Evolutionary conservation across 176 grass and related monocot species (phyloP).

Genomic region (Avena atlantica): DNA sequence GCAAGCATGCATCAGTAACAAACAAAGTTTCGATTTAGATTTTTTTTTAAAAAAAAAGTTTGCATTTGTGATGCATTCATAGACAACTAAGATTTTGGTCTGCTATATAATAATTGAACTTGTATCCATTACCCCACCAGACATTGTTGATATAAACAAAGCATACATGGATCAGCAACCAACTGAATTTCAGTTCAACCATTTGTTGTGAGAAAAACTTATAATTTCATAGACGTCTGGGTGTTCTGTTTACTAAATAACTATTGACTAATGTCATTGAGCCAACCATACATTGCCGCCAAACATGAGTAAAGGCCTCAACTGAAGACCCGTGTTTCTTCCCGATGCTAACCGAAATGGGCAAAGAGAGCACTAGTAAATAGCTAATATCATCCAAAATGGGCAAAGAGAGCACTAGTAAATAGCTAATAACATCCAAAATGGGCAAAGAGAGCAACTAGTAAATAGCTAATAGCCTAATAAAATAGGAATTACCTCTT

Average conservation of each 20-base stretch:
- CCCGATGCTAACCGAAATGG: background rate
- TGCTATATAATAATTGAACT: background rate
- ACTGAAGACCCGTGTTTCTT: background rate
- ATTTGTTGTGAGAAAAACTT: background rate
- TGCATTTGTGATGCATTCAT: background rate
- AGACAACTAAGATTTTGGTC: background rate
- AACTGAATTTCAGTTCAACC: background rate
- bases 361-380: background rate
- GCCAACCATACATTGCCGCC: background rate
- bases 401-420: no score
- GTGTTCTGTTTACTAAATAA: background rate
- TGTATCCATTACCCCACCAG: background rate
- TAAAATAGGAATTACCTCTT: slow-evolving; percentile 58
- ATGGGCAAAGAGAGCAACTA: no score
- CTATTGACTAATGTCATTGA: background rate
- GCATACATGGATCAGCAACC: background rate
- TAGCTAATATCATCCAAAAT: no score
- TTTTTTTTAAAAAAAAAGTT: no score
- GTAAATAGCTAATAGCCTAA: background rate
- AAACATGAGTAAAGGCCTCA: slow-evolving; percentile 33
- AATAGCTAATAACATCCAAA: no score
- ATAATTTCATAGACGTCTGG: background rate
- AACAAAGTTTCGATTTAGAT: background rate
- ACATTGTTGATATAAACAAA: background rate
- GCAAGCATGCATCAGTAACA: slow-evolving; percentile 6